phyloP scores from a whole-genome alignment of 148 eudicot species.

The Tetragonia tetragonoides region DNA sequence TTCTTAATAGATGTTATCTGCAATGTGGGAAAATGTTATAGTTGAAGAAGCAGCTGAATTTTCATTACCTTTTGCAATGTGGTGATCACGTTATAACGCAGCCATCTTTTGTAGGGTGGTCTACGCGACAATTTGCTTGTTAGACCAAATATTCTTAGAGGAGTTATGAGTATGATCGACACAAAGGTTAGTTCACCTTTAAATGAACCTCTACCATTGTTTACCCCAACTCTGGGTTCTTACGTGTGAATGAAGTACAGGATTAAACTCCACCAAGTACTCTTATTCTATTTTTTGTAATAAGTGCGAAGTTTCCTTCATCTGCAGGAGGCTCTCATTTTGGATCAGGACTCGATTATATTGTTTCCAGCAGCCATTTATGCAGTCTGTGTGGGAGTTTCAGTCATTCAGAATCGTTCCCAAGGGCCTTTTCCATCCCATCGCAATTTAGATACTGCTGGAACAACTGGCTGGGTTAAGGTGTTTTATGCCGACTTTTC shows the following conservation, averaged over 20 bases:
- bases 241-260: not conserved
- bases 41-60: not conserved
- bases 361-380: constrained; percentile 72
- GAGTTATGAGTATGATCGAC: constrained; percentile 52
- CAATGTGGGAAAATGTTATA: not conserved
- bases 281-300: not conserved
- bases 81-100: constrained; percentile 15
- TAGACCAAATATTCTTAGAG: constrained; percentile 67
- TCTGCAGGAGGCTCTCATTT: constrained; percentile 48
- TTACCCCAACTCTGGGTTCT: not conserved
- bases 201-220: not conserved
- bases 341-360: constrained; percentile 57
- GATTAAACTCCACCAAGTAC: not conserved
- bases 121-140: constrained; percentile 65
- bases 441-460: constrained; percentile 36
- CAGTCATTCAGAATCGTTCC: constrained; percentile 36
- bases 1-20: too few species aligned
- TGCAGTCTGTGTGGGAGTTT: constrained; percentile 74
- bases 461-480: constrained; percentile 40
- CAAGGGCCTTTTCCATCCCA: constrained; percentile 29
- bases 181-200: constrained; percentile 52
- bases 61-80: not conserved
- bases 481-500: constrained; percentile 24
- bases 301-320: not conserved
- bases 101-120: constrained; percentile 60